Conservation (phyloP, 305 asterid genomes). For the Fraxinus dipetala region DNA sequence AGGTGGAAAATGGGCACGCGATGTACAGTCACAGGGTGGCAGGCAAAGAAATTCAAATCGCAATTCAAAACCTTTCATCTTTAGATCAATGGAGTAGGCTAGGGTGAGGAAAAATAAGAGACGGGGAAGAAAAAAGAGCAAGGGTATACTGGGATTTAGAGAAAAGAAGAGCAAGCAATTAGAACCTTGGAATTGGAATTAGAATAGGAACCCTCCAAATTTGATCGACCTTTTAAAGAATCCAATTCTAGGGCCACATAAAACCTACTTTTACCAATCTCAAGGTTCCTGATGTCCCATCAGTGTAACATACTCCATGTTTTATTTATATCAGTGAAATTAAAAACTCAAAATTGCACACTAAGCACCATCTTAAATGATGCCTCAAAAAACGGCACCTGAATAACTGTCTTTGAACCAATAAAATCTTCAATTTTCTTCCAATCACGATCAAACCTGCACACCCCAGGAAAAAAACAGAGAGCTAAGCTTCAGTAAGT, state of each 20-base stretch:
- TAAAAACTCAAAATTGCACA: not conserved
- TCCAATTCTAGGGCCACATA: not conserved
- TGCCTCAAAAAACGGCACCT: constrained; percentile 36
- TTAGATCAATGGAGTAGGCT: not conserved
- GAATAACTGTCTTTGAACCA: constrained; percentile 86
- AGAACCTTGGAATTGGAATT: not conserved
- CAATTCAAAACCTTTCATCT: not conserved
- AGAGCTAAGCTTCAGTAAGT: not conserved
- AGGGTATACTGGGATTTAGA: not conserved
- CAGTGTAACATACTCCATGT: not conserved
- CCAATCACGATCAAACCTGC: constrained; percentile 93
- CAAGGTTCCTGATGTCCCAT: not conserved
- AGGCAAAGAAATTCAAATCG: not conserved
- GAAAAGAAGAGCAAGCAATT: not conserved
- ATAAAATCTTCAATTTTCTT: constrained; percentile 91
- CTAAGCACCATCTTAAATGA: not conserved
- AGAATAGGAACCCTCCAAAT: not conserved
- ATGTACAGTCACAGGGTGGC: not conserved
- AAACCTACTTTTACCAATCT: not conserved
- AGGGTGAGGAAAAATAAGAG: not conserved
- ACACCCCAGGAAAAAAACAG: not conserved
- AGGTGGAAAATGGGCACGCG: not conserved
- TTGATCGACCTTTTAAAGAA: not conserved
- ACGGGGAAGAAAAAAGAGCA: not conserved
- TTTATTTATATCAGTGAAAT: not conserved